phyloP scores from a whole-genome alignment of 1,139 yeast genomes.

The Debaryomycetaceae sp. region DNA sequence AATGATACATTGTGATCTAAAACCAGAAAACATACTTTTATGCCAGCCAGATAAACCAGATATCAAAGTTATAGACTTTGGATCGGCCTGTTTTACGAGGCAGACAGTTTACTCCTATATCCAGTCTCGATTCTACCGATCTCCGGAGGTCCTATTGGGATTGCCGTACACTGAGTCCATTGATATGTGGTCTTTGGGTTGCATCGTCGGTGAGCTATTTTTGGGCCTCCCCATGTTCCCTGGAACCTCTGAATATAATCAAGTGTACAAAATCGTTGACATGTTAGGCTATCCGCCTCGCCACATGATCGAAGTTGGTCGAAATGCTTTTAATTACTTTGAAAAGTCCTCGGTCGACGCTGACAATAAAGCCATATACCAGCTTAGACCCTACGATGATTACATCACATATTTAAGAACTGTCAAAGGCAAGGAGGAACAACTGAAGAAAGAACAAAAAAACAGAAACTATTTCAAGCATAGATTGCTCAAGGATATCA shows the following conservation, averaged over 20 bases:
- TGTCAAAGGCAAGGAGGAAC: slow-evolving; percentile 40
- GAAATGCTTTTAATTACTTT: slow-evolving; percentile 72
- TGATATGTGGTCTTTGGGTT: slow-evolving; percentile 98
- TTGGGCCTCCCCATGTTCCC: slow-evolving; percentile 94
- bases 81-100: slow-evolving; percentile 90
- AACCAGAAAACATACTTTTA: slow-evolving; percentile 89
- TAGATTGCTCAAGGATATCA: slow-evolving; percentile 66
- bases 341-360: slow-evolving; percentile 32
- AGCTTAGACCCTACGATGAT: slow-evolving; percentile 33
- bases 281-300: slow-evolving; percentile 86
- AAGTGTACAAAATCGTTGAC: slow-evolving; percentile 74
- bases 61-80: slow-evolving; percentile 93
- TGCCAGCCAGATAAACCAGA: slow-evolving; percentile 83
- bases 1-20: slow-evolving; percentile 91
- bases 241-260: slow-evolving; percentile 92
- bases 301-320: slow-evolving; percentile 97
- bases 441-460: slow-evolving; percentile 65
- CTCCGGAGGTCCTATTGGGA: slow-evolving; percentile 93
- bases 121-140: slow-evolving; percentile 91
- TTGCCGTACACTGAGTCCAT: slow-evolving; percentile 87
- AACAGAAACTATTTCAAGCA: slow-evolving; percentile 84
- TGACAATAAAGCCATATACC: slow-evolving; percentile 27
- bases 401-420: slow-evolving; percentile 34
- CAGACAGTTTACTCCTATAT: slow-evolving; percentile 91
- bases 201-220: slow-evolving; percentile 91